Evolutionary conservation across 1,139 yeast species (phyloP), one percentile per base, ranked within the genome.

Genomic region (Kurtzmaniella quercitrusa): DNA sequence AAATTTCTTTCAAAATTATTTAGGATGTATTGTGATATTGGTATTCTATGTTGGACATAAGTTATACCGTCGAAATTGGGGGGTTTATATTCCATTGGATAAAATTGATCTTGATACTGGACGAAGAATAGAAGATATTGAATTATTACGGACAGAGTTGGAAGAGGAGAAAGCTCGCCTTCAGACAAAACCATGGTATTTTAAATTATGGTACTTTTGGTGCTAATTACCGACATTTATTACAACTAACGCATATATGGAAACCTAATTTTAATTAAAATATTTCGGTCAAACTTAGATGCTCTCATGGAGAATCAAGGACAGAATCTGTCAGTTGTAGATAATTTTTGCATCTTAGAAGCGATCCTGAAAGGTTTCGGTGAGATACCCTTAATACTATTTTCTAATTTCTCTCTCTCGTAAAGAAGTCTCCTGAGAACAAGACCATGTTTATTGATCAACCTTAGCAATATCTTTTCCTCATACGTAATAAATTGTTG

Each of bases 41-140:
- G 47, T 64, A 2, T 66, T 68, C 47, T 68, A 66, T 51, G 34
- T 65, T 21, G 64, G 63, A 25, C 73, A 68, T 48, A 66, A 67
- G 43, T 9, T 66, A 17, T 62, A 48, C 47, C 53, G 64, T n/a
- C 58, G 59, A 47, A 65, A 65, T 47, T 66, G 73, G 73, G 55
- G 59, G 45, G 37, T 64, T 10, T 62, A 54, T 46, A 49, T 63
- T n/a, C 49, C 49, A 1, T 52, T 59, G 40, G 41, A 49, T 15
- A 65, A 65, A 19, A 65, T 68, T 43, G 72, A 68, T 46, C 52
- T 68, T 41, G 66, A 60, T 41, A 56, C 68, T 1, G 72, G 72
- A 10, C 60, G 69, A 51, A 55, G 66, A 41, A 58, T 56, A 23
- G 50, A 52, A 9, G 69, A 68, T 49, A 41, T 56, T 29, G 68